Evolutionary conservation across 768 basidiomycete genomes (phyloP).

Genomic region (Lactarius hatsudake): DNA sequence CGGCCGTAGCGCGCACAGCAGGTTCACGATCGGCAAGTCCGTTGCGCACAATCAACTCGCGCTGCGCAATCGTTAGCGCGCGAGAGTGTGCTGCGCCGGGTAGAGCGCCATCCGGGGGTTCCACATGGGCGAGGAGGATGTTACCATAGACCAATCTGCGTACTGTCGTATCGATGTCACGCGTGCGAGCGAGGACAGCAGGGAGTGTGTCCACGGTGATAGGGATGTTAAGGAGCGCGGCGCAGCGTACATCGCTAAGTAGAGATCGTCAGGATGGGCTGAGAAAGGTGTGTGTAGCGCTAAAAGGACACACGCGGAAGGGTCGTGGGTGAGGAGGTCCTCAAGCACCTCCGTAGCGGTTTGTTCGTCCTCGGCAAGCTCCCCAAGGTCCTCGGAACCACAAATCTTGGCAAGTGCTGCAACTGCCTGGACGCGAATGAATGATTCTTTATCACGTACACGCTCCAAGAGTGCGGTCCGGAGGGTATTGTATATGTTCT

Average conservation of each 20-base stretch:
- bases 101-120: constrained; percentile 28
- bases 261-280: neutral
- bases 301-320: constrained; percentile 59
- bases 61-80: constrained; percentile 63
- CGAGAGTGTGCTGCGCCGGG: constrained; percentile 59
- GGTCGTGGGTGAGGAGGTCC: constrained; percentile 66
- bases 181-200: constrained; percentile 67
- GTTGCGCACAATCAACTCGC: constrained; percentile 73
- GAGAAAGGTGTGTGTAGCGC: neutral
- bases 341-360: constrained; percentile 60
- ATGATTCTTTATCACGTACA: constrained; percentile 72
- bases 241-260: constrained; percentile 81
- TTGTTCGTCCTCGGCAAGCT: constrained; percentile 50
- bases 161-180: constrained; percentile 72
- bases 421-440: constrained; percentile 76
- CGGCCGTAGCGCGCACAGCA: constrained; percentile 67
- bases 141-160: constrained; percentile 71
- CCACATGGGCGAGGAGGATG: constrained; percentile 47
- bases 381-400: constrained; percentile 61
- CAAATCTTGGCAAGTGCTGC: constrained; percentile 76
- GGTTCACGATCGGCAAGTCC: constrained; percentile 87
- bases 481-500: constrained; percentile 66
- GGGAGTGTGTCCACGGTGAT: constrained; percentile 54
- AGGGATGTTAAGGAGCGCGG: constrained; percentile 69
- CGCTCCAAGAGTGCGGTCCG: constrained; percentile 66